A percentile compares a stretch with the other conserved stretches of the same genome.
phyloP scores from a whole-genome alignment of 163 green algal species.

The Chlamydomonas reinhardtii region DNA sequence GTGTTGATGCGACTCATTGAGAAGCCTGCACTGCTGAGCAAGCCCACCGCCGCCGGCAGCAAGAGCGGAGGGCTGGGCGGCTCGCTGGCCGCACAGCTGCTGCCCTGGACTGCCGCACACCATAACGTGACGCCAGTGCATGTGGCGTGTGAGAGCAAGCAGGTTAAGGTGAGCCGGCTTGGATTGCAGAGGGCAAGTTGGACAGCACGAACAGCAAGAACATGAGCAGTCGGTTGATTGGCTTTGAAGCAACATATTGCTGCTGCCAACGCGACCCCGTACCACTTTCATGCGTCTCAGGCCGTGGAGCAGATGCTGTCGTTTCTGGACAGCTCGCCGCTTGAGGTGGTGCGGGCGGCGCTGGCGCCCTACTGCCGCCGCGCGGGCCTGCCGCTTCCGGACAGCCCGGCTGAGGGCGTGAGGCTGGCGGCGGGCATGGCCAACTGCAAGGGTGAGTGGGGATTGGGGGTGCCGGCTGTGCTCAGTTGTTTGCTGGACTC shows the following conservation, averaged over 20 bases:
- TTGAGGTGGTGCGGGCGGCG: background rate
- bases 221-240: too few relatives aligned
- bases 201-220: too few relatives aligned
- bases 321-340: background rate
- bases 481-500: too few relatives aligned
- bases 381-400: background rate
- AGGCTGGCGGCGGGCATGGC: background rate
- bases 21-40: background rate
- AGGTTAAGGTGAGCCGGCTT: slow-evolving; percentile 6
- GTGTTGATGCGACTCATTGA: too few relatives aligned
- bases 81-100: too few relatives aligned
- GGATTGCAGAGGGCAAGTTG: too few relatives aligned
- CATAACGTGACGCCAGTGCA: background rate
- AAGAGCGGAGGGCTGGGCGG: too few relatives aligned
- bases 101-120: background rate
- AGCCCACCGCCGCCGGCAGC: background rate
- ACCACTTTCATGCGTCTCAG: background rate
- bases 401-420: background rate
- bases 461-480: too few relatives aligned
- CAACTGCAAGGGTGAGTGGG: background rate
- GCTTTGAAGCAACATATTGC: too few relatives aligned
- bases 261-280: too few relatives aligned
- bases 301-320: background rate
- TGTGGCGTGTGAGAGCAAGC: background rate
- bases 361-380: slow-evolving; percentile 18